Conservation (phyloP, 1,139 yeast genomes). For the Protomyces inouyei region DNA sequence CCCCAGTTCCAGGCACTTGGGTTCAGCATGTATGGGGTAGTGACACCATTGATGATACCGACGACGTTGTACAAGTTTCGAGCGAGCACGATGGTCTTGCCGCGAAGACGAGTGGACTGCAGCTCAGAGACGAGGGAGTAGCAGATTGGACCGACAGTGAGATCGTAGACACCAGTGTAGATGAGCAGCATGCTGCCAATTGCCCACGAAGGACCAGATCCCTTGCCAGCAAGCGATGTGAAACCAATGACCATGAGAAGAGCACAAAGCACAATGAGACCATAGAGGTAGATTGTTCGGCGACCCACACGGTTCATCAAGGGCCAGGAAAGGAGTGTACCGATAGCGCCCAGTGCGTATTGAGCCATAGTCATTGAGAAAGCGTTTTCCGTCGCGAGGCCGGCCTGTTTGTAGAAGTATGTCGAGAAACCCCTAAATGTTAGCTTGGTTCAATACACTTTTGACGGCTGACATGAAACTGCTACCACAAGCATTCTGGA, state of each 20-base stretch:
- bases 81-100: slow-evolving; percentile 54
- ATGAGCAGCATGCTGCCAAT: slow-evolving; percentile 48
- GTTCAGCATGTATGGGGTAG: slow-evolving; percentile 59
- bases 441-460: slow-evolving; percentile 39
- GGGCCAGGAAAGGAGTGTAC: slow-evolving; percentile 31
- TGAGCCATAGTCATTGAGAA: slow-evolving; percentile 32
- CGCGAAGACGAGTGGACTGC: slow-evolving; percentile 53
- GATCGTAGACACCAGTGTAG: slow-evolving; percentile 49
- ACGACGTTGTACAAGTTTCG: slow-evolving; percentile 49
- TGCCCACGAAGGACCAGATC: slow-evolving; percentile 24
- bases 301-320: slow-evolving; percentile 29
- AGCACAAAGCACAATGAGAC: slow-evolving; percentile 34
- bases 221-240: slow-evolving; percentile 37
- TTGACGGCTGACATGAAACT: neutral
- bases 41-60: slow-evolving; percentile 46
- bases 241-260: slow-evolving; percentile 44
- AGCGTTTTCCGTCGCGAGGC: slow-evolving; percentile 43
- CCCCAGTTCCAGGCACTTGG: slow-evolving; percentile 55
- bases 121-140: slow-evolving; percentile 57
- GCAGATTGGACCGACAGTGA: slow-evolving; percentile 56
- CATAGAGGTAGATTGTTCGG: slow-evolving; percentile 33
- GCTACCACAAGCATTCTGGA: slow-evolving; percentile 53
- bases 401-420: slow-evolving; percentile 53
- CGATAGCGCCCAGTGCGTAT: slow-evolving; percentile 27
- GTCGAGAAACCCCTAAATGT: slow-evolving; percentile 45